Evolutionary conservation across 2,329 filamentous ascomycete genomes (phyloP), one percentile per base, ranked within the genome.

Genomic region (Phialocephala subalpina): DNA sequence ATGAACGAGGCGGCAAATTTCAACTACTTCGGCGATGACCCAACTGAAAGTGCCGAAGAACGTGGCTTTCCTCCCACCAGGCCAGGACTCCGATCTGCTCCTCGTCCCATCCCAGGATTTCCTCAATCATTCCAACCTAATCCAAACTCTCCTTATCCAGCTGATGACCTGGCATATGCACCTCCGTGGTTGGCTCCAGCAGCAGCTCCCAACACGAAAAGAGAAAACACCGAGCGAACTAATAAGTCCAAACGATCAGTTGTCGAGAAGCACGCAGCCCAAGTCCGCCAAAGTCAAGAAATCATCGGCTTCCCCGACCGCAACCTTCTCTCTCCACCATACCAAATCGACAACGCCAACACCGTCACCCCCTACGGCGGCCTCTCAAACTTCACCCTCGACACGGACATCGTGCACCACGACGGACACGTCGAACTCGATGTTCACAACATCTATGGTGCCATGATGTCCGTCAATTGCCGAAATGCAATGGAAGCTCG

Each of bases 391-490:
- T 82, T 86, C 73, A 89, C 90, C 0, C 85, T 92, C 61, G 82
- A 87, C 69, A 91, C 90, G 0, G 85, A 92, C 73, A 78, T 92
- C 11, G 83, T 89, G 8, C 90, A 93, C 75, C 82, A 87, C 49
- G 88, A 90, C 63, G 90, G 90, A 1, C 80, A 88, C 45, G 81
- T 82, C 22, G 87, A 91, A 76, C 92, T 92, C 74, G 92, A 94
- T 71, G 91, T 88, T 0, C 92, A 94, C 77, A 94, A 94, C 70
- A 77, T 94, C 1, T 93, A 92, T 75, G 92, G 92, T 58, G 36
- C 64, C 73, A 83, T 92, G 88, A 94, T 94, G 91, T 90, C 88
- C 1, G 78, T 82, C 27, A 80, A 86, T 7, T 91, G 89, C 0
- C 84, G 87, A 58, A 77, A 83, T 14, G 88, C 91, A 1, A 91